phyloP scores from a whole-genome alignment of 1,139 yeast species.

The Lodderomyces parapsilosis region DNA sequence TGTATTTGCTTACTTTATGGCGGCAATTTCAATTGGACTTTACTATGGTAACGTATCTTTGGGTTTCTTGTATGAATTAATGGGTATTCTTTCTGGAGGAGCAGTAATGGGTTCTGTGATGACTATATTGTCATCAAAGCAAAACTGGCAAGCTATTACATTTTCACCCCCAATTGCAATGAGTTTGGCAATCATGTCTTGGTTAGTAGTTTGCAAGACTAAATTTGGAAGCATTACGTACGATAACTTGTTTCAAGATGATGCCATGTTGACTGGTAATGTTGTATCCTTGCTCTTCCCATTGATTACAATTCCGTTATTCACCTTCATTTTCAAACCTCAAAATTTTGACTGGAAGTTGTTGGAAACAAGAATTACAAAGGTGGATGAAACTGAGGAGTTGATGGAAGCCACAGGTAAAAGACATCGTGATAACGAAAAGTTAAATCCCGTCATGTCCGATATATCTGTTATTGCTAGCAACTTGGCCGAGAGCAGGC shows the following conservation, averaged over 20 bases:
- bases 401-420: conserved; percentile 32
- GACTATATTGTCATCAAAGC: conserved; percentile 67
- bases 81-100: conserved; percentile 85
- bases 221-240: conserved; percentile 55
- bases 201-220: conserved; percentile 62
- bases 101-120: conserved; percentile 79
- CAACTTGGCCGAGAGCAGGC: conserved; percentile 35
- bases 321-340: conserved; percentile 64
- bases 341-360: conserved; percentile 74
- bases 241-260: conserved; percentile 67
- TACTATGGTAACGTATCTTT: conserved; percentile 79
- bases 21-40: conserved; percentile 79
- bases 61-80: conserved; percentile 83
- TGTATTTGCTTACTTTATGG: conserved; percentile 67
- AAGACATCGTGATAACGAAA: conserved; percentile 30
- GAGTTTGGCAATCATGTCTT: conserved; percentile 58
- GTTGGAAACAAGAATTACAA: conserved; percentile 49
- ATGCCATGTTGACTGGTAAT: conserved; percentile 85
- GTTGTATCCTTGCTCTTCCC: conserved; percentile 80
- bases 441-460: conserved; percentile 38
- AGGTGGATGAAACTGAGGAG: conserved; percentile 71
- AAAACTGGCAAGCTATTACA: conserved; percentile 60
- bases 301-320: conserved; percentile 58
- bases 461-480: conserved; percentile 41
- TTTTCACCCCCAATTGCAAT: conserved; percentile 65